Evolutionary conservation across 1,284 basidiomycete species (phyloP), one percentile per base, ranked within the genome.

Genomic region (Omphalotus olearius): DNA sequence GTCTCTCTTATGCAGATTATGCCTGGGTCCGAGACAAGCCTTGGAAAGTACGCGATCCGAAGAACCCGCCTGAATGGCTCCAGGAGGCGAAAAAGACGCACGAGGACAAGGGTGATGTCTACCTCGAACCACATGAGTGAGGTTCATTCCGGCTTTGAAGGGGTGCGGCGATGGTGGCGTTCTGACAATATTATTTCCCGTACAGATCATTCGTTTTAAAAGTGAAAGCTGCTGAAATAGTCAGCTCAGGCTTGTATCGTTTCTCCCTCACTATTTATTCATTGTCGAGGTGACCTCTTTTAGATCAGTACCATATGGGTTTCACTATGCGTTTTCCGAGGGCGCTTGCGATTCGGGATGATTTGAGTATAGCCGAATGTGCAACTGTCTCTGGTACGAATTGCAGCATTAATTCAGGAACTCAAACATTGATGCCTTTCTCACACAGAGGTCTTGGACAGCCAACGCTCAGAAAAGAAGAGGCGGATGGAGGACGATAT

Each of bases 201-300:
- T 16, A 39, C 35, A 92, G 91, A 54, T 92, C 90, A 0, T 93
- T 93, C 66, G 87, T 97, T 30, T 59, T 97, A 56, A 88, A 88
- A 59, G 81, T 97, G 51, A 97, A 97, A 66, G 94, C 91, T 0
- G 88, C 93, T 0, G 93, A 96, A 64, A 89, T 97, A 49, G 82
- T 82, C 1, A 70, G 75, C 10, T 79, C 89, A 16, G 85, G 92
- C 85, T 51, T 58, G 71, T 59, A 7, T 36, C 43, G 25, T 25
- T 28, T 7, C 30, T 17, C 11, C 39, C 25, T 30, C 16, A 47
- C 11, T 17, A 20, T 11, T 36, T 13, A 37, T 17, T 3, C 11
- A 39, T n/a, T 38, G 25, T 35, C 26, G 6, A 45, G 18, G 52
- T 28, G 18, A 3, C 14, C 20, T 36, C 18, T 45, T n/a, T 7